These are phyloP conservation scores for Arachnomyces sp. DNA, from an alignment of 2,329 filamentous ascomycete species.

Conservation along the genomic window DNA sequence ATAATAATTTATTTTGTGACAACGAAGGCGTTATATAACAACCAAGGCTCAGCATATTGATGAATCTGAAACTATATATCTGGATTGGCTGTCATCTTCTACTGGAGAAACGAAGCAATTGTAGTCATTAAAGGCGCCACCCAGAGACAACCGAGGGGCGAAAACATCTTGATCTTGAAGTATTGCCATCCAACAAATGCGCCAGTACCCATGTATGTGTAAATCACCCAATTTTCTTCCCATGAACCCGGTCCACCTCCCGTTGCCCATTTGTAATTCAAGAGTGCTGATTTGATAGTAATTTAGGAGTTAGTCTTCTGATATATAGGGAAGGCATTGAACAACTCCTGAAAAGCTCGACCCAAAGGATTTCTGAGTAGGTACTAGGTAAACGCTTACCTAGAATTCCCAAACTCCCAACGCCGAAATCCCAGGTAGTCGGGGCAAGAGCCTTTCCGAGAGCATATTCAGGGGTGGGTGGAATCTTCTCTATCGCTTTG, in stretches of 20 bases:
- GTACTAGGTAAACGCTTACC: too few species aligned
- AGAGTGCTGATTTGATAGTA: not conserved
- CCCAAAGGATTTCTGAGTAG: too few species aligned
- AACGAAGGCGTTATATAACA: too few species aligned
- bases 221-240: not conserved
- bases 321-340: too few species aligned
- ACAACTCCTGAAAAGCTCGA: too few species aligned
- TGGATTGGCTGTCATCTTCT: too few species aligned
- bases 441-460: not conserved
- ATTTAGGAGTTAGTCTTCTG: too few species aligned
- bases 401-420: not conserved
- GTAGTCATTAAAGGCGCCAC: not conserved
- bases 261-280: not conserved
- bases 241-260: not conserved
- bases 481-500: not conserved
- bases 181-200: not conserved
- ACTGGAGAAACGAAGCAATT: not conserved
- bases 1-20: too few species aligned
- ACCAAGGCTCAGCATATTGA: too few species aligned
- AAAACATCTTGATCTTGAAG: slow-evolving; percentile 1
- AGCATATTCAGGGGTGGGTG: not conserved
- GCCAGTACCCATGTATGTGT: not conserved
- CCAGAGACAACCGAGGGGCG: not conserved
- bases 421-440: not conserved
- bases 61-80: too few species aligned